Evolutionary conservation across 768 basidiomycete genomes (phyloP).

Genomic region (Cantharellus anzutake): DNA sequence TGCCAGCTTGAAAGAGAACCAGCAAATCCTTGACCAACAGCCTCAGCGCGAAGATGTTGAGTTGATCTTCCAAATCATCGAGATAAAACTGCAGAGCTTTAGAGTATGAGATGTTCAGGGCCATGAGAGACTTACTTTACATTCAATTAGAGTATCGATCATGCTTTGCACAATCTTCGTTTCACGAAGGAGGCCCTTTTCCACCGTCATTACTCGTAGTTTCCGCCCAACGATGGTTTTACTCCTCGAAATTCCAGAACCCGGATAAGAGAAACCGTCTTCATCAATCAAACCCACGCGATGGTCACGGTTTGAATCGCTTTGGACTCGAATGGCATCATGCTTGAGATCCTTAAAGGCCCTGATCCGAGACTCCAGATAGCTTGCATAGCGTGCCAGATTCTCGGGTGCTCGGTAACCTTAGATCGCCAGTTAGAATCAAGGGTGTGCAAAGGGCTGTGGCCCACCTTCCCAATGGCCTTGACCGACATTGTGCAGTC

Average conservation of each 20-base stretch:
- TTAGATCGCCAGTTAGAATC: constrained; percentile 15
- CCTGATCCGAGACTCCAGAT: constrained; percentile 74
- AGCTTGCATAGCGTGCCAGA: constrained; percentile 68
- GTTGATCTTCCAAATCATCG: constrained; percentile 82
- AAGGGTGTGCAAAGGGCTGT: constrained; percentile 2
- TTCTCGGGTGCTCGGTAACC: constrained; percentile 79
- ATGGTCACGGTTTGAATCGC: constrained; percentile 78
- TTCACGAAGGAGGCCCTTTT: constrained; percentile 87
- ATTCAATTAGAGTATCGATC: constrained; percentile 76
- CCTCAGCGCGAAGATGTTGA: constrained; percentile 69
- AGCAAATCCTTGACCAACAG: constrained; percentile 95
- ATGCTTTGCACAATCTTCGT: constrained; percentile 78
- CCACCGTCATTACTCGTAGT: constrained; percentile 78
- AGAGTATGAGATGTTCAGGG: neutral
- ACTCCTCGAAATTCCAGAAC: constrained; percentile 28
- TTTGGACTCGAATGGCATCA: constrained; percentile 84
- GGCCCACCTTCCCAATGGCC: constrained; percentile 74
- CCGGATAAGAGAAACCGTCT: constrained; percentile 23
- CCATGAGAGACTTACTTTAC: constrained; percentile 30
- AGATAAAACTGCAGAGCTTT: constrained; percentile 54
- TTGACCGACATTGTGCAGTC: constrained; percentile 59
- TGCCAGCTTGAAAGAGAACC: constrained; percentile 87
- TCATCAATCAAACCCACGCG: constrained; percentile 46
- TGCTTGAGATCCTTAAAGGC: constrained; percentile 84
- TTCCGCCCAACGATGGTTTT: constrained; percentile 72